Percentiles rank a stretch among this genome's conserved stretches.
These are phyloP conservation scores for Colletotrichum sp. DNA, from an alignment of 2,329 filamentous ascomycete species.

Conservation along the genomic window DNA sequence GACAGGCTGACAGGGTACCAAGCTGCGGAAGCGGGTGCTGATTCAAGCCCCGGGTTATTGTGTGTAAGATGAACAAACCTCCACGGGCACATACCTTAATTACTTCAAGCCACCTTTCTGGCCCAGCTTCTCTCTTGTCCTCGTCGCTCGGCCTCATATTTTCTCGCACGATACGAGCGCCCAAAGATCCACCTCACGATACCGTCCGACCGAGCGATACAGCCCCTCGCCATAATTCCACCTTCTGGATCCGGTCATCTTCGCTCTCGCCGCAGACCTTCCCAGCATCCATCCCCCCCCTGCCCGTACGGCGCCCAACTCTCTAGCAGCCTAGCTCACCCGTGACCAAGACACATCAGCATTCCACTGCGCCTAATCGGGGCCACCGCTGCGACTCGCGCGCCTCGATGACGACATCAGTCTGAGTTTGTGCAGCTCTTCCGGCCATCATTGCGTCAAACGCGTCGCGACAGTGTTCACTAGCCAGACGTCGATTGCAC, in stretches of 20 bases:
- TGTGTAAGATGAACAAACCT: neutral
- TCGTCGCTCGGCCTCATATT: neutral
- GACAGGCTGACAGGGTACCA: neutral
- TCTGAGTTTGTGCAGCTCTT: conserved; percentile 4
- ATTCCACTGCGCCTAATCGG: conserved; percentile 6
- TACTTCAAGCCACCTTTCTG: neutral
- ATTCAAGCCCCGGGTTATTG: neutral
- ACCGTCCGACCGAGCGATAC: neutral
- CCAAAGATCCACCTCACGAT: neutral
- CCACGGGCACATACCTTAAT: neutral
- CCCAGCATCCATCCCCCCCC: neutral
- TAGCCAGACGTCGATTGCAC: neutral
- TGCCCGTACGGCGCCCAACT: neutral
- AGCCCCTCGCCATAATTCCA: neutral
- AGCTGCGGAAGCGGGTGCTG: neutral
- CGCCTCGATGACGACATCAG: conserved; percentile 14
- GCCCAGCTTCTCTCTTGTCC: neutral
- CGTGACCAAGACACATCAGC: neutral
- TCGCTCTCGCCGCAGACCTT: neutral
- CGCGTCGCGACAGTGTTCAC: neutral
- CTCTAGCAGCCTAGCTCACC: neutral
- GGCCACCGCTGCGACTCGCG: neutral
- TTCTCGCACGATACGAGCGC: neutral
- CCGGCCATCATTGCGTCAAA: conserved; percentile 10
- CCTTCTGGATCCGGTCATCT: neutral